Conservation (phyloP, 345 rosid genomes). For the Combretum micranthum region DNA sequence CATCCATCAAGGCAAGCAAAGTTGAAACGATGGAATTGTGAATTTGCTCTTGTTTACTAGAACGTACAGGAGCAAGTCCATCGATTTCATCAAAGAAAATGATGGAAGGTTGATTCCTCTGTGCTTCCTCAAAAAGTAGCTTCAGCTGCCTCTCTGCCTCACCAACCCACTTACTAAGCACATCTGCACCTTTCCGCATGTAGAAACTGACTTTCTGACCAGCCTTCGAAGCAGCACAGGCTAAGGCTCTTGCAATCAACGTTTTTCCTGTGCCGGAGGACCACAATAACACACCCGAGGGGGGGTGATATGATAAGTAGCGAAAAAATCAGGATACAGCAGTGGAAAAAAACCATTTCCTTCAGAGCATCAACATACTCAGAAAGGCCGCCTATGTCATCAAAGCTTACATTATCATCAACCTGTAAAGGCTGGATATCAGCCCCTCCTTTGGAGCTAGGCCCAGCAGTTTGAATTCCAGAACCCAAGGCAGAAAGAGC, state of each 20-base stretch:
- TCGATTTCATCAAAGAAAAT: conserved; percentile 99
- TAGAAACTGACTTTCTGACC: conserved; percentile 99
- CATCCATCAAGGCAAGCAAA: conserved; percentile 99
- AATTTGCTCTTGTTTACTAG: conserved; percentile 99
- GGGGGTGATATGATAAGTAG: conserved; percentile 91
- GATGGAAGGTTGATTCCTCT: conserved; percentile 95
- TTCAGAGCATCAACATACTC: conserved; percentile 88
- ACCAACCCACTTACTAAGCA: conserved; percentile 99
- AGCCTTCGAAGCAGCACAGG: conserved; percentile 99
- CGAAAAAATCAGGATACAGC: conserved; percentile 96
- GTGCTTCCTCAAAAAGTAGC: conserved; percentile 98
- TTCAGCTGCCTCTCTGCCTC: conserved; percentile 99
- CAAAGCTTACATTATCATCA: conserved; percentile 87
- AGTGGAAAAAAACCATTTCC: conserved; percentile 99
- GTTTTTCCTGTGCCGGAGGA: conserved; percentile 99
- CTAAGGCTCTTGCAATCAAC: conserved; percentile 96
- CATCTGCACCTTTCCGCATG: conserved; percentile 99
- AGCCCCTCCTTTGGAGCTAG: conserved; percentile 99
- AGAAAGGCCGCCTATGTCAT: conserved; percentile 96
- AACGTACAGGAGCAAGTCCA: conserved; percentile 99
- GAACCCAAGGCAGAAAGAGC: conserved; percentile 59
- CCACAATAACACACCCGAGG: conserved; percentile 96
- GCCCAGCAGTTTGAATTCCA: conserved; percentile 99
- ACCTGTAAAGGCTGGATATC: conserved; percentile 99
- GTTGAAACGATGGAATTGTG: conserved; percentile 99